Evolutionary conservation across 2,329 filamentous ascomycete genomes (phyloP), one percentile per base, ranked within the genome.

Genomic region (Cordyceps cateniannulata): DNA sequence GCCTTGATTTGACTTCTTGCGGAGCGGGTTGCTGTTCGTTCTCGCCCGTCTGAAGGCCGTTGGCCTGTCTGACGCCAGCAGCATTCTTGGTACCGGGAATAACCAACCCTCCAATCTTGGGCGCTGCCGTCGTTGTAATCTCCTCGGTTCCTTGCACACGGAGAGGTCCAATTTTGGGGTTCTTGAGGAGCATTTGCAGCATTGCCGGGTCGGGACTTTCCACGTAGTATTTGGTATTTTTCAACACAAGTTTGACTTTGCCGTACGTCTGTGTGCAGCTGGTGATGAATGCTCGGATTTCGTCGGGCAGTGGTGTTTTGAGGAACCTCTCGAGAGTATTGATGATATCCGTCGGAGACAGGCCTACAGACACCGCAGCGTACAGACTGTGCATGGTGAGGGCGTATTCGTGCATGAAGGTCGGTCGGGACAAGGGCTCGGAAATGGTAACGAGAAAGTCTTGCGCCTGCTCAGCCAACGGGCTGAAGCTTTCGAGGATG

Each of bases 21-120:
- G 85, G 82, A 38, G 78, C 73, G 5, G 80, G 75, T 44, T 82
- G 80, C 9, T 79, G 78, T 2, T 77, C 73, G 20, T 82, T 78
- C 40, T 66, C 73, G 51, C 35, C 22, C 10, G 51, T 25, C 29
- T 52, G 49, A 10, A 52, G 49, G 62, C 78, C 73, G 55, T 77
- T 72, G 7, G 89, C 88, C 73, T 97, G 90, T 68, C 88, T 89
- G 16, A 93, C 86, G 62, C 92, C 93, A 38, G 91, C 93, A 5
- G 95, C 93, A 74, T 96, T 90, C 69, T 92, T 95, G 0, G 95
- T 98, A 60, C 95, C 95, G 0, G 93, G 91, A 70, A 99, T 99
- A 47, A 96, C 91, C 60, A 98, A 80, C 1, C 87, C 90, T 7
- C 86, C 89, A 80, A 96, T 90, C 70, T 92, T 95, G 1, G 93